These are phyloP conservation scores for Lagerstroemia speciosa DNA, from an alignment of 345 rosid species.

Conservation along the genomic window DNA sequence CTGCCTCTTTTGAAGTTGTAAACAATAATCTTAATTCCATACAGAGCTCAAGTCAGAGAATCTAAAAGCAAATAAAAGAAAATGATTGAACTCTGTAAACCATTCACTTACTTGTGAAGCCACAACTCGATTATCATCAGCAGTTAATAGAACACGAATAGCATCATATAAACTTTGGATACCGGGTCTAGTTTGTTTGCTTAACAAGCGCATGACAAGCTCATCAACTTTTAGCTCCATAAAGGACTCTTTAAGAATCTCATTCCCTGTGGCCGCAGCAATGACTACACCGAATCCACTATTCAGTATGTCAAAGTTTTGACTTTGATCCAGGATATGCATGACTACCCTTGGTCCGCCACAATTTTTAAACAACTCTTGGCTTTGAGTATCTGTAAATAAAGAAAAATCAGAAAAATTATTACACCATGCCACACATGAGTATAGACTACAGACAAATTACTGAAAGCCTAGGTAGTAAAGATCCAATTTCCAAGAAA, in stretches of 20 bases:
- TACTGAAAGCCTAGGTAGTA: background rate
- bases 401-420: background rate
- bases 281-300: slow-evolving; percentile 63
- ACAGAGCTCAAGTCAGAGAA: background rate
- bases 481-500: no score
- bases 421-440: background rate
- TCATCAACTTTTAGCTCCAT: slow-evolving; percentile 79
- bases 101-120: slow-evolving; percentile 81
- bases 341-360: slow-evolving; percentile 55
- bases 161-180: slow-evolving; percentile 60
- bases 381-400: slow-evolving; percentile 56
- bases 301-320: slow-evolving; percentile 38
- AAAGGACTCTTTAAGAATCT: slow-evolving; percentile 66
- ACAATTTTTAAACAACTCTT: slow-evolving; percentile 46
- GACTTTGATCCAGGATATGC: slow-evolving; percentile 33
- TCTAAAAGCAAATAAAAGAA: background rate
- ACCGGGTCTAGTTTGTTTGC: slow-evolving; percentile 25
- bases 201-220: slow-evolving; percentile 55
- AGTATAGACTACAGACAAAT: background rate
- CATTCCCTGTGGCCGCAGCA: slow-evolving; percentile 74
- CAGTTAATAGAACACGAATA: slow-evolving; percentile 58
- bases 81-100: background rate
- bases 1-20: background rate
- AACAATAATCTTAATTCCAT: background rate
- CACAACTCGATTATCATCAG: slow-evolving; percentile 88